Evolutionary conservation across 257 asterid genomes (phyloP).

Genomic region (Catharanthus roseus): DNA sequence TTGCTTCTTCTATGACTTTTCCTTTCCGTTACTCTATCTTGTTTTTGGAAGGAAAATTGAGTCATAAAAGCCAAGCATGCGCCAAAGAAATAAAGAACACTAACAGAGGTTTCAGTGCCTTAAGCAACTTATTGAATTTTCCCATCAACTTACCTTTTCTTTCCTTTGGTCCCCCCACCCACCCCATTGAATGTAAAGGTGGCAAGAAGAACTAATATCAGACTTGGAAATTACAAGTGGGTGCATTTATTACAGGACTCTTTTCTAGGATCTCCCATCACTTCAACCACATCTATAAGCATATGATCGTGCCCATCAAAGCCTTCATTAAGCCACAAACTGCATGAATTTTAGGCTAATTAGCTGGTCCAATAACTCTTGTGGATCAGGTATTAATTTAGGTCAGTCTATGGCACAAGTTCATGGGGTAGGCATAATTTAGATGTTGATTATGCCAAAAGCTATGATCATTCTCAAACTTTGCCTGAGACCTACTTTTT

Average conservation of each 20-base stretch:
- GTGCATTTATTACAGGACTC: not conserved
- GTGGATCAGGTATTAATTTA: too few relatives aligned
- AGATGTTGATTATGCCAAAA: not conserved
- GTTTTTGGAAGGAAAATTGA: not conserved
- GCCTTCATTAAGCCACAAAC: not conserved
- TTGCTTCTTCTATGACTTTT: not conserved
- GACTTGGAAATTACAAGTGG: not conserved
- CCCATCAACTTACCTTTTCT: too few relatives aligned
- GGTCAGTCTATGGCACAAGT: not conserved
- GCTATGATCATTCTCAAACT: not conserved
- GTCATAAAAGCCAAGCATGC: not conserved
- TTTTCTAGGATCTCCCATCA: not conserved
- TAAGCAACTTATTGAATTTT: too few relatives aligned
- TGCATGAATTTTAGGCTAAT: not conserved
- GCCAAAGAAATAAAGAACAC: too few relatives aligned
- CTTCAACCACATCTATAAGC: not conserved
- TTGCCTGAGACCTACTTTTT: not conserved
- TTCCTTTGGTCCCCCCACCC: too few relatives aligned
- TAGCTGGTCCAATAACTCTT: not conserved
- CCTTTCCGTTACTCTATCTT: not conserved
- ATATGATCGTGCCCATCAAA: not conserved
- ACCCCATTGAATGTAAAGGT: not conserved
- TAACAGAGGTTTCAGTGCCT: too few relatives aligned
- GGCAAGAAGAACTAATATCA: not conserved
- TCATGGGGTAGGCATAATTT: not conserved